Base-by-base conservation (phyloP, 805 yeast species). In the Ascoidea rubescens region DNA sequence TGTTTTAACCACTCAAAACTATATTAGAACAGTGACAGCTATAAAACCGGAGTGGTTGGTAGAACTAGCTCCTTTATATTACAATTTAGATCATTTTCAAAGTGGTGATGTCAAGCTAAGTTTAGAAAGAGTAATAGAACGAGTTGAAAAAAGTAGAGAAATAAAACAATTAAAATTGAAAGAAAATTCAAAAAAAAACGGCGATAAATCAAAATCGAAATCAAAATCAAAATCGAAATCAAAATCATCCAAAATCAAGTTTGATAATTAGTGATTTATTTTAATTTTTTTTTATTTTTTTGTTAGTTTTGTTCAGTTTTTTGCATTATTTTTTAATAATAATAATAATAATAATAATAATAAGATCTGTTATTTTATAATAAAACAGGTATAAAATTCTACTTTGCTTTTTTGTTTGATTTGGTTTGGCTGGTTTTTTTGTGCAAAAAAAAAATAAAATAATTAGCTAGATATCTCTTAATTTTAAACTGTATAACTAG, bases 21-120 rank as follows among this genome's bases (percentile, higher is more conserved):
- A 91, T 66, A 88, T 93, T 54, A 78, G 99, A 62, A 93, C 98
- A 0, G 96, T 91, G 14, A 91, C 97, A 21, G 75, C 83, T 4
- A 82, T 93, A 47, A 84, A 82, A 64, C 95, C 97, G 1, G 97
- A 90, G 61, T 86, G 98, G 96, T 75, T 89, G 59, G 72, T 89
- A 49, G 91, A 89, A 63, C 69, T 82, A 61, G 83, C 89, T 2
- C 86, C 88, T 14, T 79, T 77, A 49, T 83, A 83, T 62, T 83
- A 77, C 62, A 75, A 80, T 56, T 65, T 83, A 59, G 77, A 73
- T 42, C 81, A 81, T 59, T 83, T 83, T 66, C 75, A 74, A 55
- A 79, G 78, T 60, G 89, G 88, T 52, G 90, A 83, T 59, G 85
- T 83, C 48, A 81, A 78, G 64, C 68, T 82, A 63, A 78, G 84